A percentile compares a stretch with the other conserved stretches of the same genome.
These are phyloP conservation scores for Lactarius vividus DNA, from an alignment of 768 basidiomycete species.

Conservation along the genomic window DNA sequence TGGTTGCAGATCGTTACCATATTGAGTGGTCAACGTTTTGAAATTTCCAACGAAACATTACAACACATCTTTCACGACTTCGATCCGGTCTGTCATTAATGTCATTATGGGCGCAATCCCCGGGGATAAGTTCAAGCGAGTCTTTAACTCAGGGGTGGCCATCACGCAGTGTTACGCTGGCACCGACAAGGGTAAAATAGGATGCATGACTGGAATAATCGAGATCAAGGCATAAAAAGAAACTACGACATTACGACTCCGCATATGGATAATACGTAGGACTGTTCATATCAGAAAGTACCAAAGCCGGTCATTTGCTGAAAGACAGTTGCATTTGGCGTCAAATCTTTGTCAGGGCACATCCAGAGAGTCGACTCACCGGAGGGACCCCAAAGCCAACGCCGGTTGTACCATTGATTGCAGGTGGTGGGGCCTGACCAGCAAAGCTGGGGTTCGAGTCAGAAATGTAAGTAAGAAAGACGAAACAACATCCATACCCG, in stretches of 20 bases:
- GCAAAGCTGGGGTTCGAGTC: constrained; percentile 46
- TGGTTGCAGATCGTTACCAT: neutral
- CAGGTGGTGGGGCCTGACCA: constrained; percentile 57
- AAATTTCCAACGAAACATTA: neutral
- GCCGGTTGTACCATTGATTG: constrained; percentile 54
- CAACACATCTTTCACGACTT: neutral
- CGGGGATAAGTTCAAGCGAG: neutral
- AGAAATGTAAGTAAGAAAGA: constrained; percentile 3
- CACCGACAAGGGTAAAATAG: neutral
- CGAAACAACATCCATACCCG: constrained; percentile 38
- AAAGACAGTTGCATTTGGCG: neutral
- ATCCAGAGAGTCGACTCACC: constrained; percentile 41
- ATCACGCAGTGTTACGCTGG: neutral
- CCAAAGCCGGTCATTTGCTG: constrained; percentile 30
- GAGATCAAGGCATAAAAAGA: constrained; percentile 4
- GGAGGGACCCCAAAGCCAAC: constrained; percentile 51
- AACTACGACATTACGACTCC: constrained; percentile 3
- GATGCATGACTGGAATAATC: constrained; percentile 2
- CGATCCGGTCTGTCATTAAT: neutral
- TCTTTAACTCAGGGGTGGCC: neutral
- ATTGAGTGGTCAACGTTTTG: neutral
- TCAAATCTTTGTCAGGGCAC: neutral
- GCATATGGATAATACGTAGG: constrained; percentile 3
- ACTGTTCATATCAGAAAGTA: constrained; percentile 23
- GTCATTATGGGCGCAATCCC: neutral